Evolutionary conservation across 1,284 basidiomycete genomes (phyloP).

Genomic region (Mycena sp.): DNA sequence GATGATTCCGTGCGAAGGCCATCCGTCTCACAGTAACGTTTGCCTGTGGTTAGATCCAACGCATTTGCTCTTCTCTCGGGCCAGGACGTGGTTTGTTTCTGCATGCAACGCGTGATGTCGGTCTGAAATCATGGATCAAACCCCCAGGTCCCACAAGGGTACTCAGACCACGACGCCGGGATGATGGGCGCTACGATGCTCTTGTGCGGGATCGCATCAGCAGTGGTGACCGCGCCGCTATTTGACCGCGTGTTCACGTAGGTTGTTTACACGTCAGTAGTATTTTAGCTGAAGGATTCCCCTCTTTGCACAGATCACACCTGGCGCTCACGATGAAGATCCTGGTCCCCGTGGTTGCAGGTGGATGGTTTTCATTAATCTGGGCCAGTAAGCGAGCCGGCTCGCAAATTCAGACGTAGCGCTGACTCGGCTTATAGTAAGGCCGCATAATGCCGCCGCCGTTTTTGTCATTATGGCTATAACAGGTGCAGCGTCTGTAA

Average conservation of each 20-base stretch:
- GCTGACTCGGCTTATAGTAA: conserved; percentile 50
- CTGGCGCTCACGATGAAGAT: conserved; percentile 67
- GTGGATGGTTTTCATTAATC: conserved; percentile 61
- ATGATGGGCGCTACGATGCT: conserved; percentile 75
- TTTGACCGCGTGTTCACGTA: conserved; percentile 80
- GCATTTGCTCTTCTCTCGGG: conserved; percentile 70
- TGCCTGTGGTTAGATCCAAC: conserved; percentile 46
- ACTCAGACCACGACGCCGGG: conserved; percentile 68
- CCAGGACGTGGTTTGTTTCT: conserved; percentile 58
- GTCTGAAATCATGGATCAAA: not conserved
- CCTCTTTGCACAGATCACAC: conserved; percentile 45
- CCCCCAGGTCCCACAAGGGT: conserved; percentile 72
- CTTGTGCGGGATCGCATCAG: conserved; percentile 71
- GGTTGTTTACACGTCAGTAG: not conserved
- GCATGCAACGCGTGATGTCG: not conserved
- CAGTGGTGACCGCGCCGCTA: conserved; percentile 71
- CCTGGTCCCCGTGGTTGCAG: conserved; percentile 69
- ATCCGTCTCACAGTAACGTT: not conserved
- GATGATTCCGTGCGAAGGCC: not conserved
- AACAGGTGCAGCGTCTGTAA: conserved; percentile 64
- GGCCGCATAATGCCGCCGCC: conserved; percentile 62
- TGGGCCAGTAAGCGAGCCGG: conserved; percentile 13
- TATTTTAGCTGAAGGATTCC: not conserved
- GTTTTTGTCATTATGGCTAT: conserved; percentile 73
- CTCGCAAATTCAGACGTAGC: not conserved